Base-by-base conservation (phyloP, 2,329 filamentous ascomycete species). In the Paecilomyces variotii region DNA sequence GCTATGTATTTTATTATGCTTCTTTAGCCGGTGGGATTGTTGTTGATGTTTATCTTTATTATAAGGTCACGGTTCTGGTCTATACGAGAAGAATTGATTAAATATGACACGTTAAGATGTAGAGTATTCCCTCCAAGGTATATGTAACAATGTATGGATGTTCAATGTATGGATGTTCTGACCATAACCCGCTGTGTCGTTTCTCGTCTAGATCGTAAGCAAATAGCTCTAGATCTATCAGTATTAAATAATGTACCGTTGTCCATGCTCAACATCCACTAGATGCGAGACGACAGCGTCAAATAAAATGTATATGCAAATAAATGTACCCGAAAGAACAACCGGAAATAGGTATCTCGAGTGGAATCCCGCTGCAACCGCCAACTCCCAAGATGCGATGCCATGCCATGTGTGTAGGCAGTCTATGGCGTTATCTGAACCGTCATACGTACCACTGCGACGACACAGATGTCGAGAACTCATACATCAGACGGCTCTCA, bases 401-500 rank as follows among this genome's bases (percentile, higher is more conserved):
- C 30, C 30, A 39, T 45, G n/a, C 32, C 32, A 30, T 30, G 30
- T 19, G 4, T 45, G 14, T 5, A 45, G n/a, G n/a, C 39, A 4
- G 39, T 14, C 35, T 19, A 45, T 45, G n/a, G n/a, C 5, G 14
- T 45, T 45, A 45, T 14, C 35, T 5, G 14, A 19, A 52, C 27
- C 50, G 19, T 52, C 49, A 28, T 52, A 4, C 2, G 50, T 26
- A 52, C 24, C 27, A 28, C 50, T 52, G 50, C 50, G 50, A 52
- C n/a, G 25, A 26, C 50, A 52, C 25, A 2, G 50, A 56, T 28
- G 64, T 63, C 0, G 53, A 55, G 56, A 66, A 67, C 1, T 65
- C 60, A 24, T 65, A 57, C 69, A 70, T 71, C 27, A 57, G 35
- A 25, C 60, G 57, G 56, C 65, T 69, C n/a, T 65, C 62, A 53